phyloP scores from a whole-genome alignment of 2,329 filamentous ascomycete species.

The Nemania abortiva region DNA sequence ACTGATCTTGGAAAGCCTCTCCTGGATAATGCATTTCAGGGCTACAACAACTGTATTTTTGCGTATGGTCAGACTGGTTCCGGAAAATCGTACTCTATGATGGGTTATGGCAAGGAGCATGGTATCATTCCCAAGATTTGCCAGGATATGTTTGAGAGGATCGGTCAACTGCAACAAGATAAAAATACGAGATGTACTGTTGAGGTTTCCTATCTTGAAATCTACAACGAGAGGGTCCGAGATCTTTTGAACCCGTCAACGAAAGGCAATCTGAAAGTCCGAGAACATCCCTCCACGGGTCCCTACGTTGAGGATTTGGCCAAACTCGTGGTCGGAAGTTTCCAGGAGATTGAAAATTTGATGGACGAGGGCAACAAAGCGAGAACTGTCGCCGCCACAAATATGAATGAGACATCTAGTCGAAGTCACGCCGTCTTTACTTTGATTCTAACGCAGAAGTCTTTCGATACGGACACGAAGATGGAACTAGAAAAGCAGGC shows the following conservation, averaged over 20 bases:
- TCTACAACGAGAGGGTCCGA: slow-evolving; percentile 97
- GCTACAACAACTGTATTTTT: slow-evolving; percentile 99
- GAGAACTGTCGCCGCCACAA: slow-evolving; percentile 95
- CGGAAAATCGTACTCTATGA: slow-evolving; percentile 99
- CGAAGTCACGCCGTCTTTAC: slow-evolving; percentile 99
- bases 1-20: slow-evolving; percentile 88
- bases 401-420: slow-evolving; percentile 99
- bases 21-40: slow-evolving; percentile 96
- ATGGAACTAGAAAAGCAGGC: slow-evolving; percentile 99
- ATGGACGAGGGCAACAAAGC: slow-evolving; percentile 99
- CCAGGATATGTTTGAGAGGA: slow-evolving; percentile 95
- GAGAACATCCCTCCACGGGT: slow-evolving; percentile 96
- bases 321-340: slow-evolving; percentile 92
- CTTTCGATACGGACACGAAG: slow-evolving; percentile 88
- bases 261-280: slow-evolving; percentile 95
- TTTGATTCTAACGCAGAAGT: slow-evolving; percentile 93
- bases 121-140: slow-evolving; percentile 98
- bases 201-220: slow-evolving; percentile 98
- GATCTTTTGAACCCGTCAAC: slow-evolving; percentile 95
- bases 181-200: slow-evolving; percentile 88
- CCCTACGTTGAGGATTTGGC: slow-evolving; percentile 98
- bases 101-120: slow-evolving; percentile 96
- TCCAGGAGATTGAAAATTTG: slow-evolving; percentile 93
- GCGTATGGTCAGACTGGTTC: slow-evolving; percentile 98
- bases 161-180: slow-evolving; percentile 76